These are phyloP conservation scores for Microbotryomycetes sp. DNA, from an alignment of 1,284 basidiomycete genomes.

Conservation along the genomic window DNA sequence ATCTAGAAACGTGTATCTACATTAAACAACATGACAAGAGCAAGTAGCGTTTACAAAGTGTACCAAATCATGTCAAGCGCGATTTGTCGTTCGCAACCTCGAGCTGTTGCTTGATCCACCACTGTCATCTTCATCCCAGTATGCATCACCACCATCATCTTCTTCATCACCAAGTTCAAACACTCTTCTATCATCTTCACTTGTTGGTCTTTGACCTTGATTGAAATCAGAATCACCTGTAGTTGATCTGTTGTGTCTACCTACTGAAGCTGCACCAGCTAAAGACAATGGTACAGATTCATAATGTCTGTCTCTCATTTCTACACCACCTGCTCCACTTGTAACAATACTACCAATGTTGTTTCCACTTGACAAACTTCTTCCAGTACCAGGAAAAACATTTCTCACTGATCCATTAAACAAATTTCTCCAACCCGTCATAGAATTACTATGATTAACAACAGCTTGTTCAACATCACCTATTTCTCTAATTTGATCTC, in stretches of 20 bases:
- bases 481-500: background rate
- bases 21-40: background rate
- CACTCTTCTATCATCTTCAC: slow-evolving; percentile 16
- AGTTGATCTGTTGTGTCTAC: background rate
- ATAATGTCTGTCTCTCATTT: background rate
- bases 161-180: slow-evolving; percentile 25
- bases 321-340: background rate
- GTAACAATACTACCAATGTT: background rate
- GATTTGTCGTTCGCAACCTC: background rate
- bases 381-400: too few relatives aligned
- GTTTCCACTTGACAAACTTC: background rate
- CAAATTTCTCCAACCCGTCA: slow-evolving; percentile 14
- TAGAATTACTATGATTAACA: background rate
- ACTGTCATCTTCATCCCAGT: slow-evolving; percentile 1
- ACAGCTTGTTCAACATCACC: slow-evolving; percentile 1
- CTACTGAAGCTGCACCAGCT: background rate
- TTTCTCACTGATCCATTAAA: too few relatives aligned
- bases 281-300: background rate
- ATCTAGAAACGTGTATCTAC: too few relatives aligned
- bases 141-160: slow-evolving; percentile 10
- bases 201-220: background rate
- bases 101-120: background rate
- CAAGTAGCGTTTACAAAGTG: too few relatives aligned
- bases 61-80: too few relatives aligned
- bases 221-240: too few relatives aligned